Evolutionary conservation across 2,329 filamentous ascomycete genomes (phyloP).

Genomic region (Dactylellina cionopaga): DNA sequence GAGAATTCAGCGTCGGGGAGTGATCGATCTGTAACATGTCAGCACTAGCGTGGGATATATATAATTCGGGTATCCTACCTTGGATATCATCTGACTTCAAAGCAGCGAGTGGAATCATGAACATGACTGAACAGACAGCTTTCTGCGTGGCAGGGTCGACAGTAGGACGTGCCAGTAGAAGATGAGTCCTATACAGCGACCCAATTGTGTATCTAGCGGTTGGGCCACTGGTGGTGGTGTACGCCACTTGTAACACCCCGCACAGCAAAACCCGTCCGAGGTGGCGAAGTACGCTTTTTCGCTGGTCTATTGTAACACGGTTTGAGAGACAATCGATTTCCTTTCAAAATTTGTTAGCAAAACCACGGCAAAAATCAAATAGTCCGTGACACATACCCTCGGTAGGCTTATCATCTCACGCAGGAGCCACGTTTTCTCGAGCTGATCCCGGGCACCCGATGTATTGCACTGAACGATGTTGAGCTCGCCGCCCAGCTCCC

Average conservation of each 20-base stretch:
- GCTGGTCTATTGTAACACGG: conserved; percentile 33
- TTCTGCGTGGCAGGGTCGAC: conserved; percentile 50
- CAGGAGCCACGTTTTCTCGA: conserved; percentile 47
- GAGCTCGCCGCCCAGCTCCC: conserved; percentile 41
- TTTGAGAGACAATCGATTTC: conserved; percentile 41
- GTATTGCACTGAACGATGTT: conserved; percentile 44
- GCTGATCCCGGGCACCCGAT: conserved; percentile 34
- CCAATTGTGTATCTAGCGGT: conserved; percentile 47
- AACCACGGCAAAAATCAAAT: background rate
- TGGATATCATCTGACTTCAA: conserved; percentile 48
- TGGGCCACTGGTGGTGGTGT: conserved; percentile 30
- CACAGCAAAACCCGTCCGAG: conserved; percentile 40
- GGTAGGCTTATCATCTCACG: conserved; percentile 47
- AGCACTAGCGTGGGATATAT: background rate
- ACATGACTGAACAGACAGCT: conserved; percentile 46
- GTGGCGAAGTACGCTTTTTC: conserved; percentile 37
- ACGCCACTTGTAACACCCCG: conserved; percentile 45
- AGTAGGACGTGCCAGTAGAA: conserved; percentile 40
- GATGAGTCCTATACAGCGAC: conserved; percentile 40
- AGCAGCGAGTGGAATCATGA: conserved; percentile 48
- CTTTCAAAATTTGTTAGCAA: background rate
- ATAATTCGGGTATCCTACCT: background rate
- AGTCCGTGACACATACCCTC: conserved; percentile 8
- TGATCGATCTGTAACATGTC: conserved; percentile 30
- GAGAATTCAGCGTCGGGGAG: conserved; percentile 47